phyloP scores from a whole-genome alignment of 306 rosid species.

The Cucurbita argyrosperma region DNA sequence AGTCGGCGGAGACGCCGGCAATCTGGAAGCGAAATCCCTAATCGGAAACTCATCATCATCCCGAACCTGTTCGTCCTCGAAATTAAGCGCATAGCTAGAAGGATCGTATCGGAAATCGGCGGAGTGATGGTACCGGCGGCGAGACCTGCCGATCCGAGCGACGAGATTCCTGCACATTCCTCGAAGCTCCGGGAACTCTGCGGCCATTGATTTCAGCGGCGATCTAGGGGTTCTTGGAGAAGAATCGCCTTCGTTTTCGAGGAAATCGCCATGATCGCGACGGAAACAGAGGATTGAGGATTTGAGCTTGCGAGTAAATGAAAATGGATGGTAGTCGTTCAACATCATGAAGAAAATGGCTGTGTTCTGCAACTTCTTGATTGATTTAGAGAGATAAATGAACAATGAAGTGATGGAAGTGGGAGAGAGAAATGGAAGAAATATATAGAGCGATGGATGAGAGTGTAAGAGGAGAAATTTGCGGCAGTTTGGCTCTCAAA shows the following conservation, averaged over 20 bases:
- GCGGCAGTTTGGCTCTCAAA: not conserved
- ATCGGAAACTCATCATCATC: not conserved
- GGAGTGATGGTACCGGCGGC: not conserved
- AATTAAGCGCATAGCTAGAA: conserved; percentile 5
- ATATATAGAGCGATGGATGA: not conserved
- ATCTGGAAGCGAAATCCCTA: conserved; percentile 5
- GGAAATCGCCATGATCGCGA: not conserved
- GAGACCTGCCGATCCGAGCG: not conserved
- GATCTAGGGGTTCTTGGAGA: not conserved
- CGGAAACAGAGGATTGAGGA: conserved; percentile 3
- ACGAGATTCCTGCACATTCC: not conserved
- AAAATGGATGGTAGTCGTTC: conserved; percentile 1
- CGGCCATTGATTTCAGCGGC: not conserved
- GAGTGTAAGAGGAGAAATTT: not conserved
- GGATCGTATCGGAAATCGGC: not conserved
- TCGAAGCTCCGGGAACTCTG: not conserved
- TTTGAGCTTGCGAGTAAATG: not conserved
- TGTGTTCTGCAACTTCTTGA: not conserved
- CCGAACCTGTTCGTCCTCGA: conserved; percentile 2
- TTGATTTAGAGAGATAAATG: not conserved
- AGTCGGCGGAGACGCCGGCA: not conserved
- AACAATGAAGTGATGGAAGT: not conserved
- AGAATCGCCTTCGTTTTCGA: not conserved
- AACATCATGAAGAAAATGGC: not conserved
- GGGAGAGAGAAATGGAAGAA: not conserved